Base-by-base conservation (phyloP, 108 stramenopile species). In the Seminavis robusta region DNA sequence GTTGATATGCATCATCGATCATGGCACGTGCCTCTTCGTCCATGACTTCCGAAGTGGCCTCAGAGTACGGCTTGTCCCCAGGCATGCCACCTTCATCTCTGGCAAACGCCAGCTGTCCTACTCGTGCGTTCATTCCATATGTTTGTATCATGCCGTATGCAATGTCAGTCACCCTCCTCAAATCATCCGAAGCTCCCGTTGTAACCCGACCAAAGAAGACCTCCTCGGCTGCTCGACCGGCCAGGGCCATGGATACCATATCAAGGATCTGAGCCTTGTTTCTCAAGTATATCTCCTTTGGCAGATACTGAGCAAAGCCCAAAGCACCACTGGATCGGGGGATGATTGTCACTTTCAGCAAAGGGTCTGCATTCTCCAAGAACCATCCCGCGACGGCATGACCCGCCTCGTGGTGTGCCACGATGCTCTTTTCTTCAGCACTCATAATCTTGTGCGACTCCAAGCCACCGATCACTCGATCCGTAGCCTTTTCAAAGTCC, bases 321-420 rank as follows among this genome's bases (percentile, higher is more conserved):
- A 98, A 76, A 0, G 97, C 92, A 26, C 97, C 95, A 36, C 74
- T 75, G 32, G 81, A 71, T 24, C 97, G 65, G 10, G 97, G 97
- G 47, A 98, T 93, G 39, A 98, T 98, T 32, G 95, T 97, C 25
- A 98, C 96, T 78, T 98, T 98, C 46, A 97, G 56, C 21, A 98
- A 74, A 5, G 95, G 97, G 68, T 97, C 96, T 1, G 94, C 94
- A 74, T 98, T 92, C 69, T 97, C 91, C 49, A 98, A 71, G 69
- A 95, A 95, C 95, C 95, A 97, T 41, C 77, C 76, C n/a, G 70
- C 92, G 20, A 97, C 88, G 20, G 95, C 94, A 59, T 98, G 95
- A n/a, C 97, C 97, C 9, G 97, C 95, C 78, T 98, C 97, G 65
- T 98, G 97, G 74, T 96, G 86, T 1, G 97, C 97, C 25, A 98